These are phyloP conservation scores for Fraxinus quadrangulata DNA, from an alignment of 257 asterid genomes.

Conservation along the genomic window DNA sequence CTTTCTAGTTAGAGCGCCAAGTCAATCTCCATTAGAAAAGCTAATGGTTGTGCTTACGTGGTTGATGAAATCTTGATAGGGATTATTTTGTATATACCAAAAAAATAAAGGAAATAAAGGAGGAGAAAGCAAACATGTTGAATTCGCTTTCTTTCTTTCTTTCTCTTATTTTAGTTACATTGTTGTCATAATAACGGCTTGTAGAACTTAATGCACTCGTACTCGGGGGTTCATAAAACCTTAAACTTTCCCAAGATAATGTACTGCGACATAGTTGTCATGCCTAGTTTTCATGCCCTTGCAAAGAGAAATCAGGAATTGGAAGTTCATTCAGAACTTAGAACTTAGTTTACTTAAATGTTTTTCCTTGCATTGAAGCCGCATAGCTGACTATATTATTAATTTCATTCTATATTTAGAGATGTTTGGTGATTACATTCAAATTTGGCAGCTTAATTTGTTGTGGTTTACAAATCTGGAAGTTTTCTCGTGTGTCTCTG, in stretches of 20 bases:
- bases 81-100: not conserved
- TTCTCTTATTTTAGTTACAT: no score
- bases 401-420: not conserved
- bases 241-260: not conserved
- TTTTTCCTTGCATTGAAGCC: not conserved
- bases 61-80: not conserved
- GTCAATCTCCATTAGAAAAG: not conserved
- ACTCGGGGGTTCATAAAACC: not conserved
- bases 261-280: no score
- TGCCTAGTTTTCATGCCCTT: not conserved
- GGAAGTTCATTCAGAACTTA: not conserved
- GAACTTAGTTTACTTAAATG: not conserved
- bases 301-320: not conserved
- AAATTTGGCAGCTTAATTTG: not conserved
- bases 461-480: not conserved
- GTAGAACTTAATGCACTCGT: not conserved
- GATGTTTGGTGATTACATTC: not conserved
- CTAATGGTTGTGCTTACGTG: not conserved
- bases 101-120: not conserved
- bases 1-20: not conserved
- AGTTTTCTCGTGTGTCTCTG: not conserved
- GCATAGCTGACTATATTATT: slow-evolving; percentile 6
- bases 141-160: no score
- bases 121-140: not conserved
- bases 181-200: not conserved